phyloP scores from a whole-genome alignment of 805 yeast species.

The Wickerhamiella qilinensis region DNA sequence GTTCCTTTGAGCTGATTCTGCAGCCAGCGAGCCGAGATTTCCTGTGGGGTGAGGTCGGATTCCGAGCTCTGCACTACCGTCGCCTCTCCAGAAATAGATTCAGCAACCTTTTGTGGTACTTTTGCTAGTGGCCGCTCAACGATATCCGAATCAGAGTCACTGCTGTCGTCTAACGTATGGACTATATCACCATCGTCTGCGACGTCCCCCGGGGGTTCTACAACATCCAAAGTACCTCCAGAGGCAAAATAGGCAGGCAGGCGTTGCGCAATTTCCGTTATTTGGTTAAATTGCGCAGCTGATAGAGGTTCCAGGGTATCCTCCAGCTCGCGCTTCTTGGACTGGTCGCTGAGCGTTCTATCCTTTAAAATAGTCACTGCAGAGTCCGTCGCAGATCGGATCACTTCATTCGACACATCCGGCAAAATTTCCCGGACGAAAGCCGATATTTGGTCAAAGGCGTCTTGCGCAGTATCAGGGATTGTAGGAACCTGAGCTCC shows the following conservation, averaged over 20 bases:
- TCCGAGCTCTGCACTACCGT: no score
- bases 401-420: conserved; percentile 62
- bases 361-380: conserved; percentile 38
- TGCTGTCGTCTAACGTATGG: conserved; percentile 14
- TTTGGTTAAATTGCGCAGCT: conserved; percentile 31
- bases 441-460: conserved; percentile 33
- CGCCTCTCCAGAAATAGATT: no score
- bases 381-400: conserved; percentile 45
- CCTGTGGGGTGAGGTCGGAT: conserved; percentile 22
- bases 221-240: conserved; percentile 18
- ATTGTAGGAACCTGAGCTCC: not conserved
- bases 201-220: conserved; percentile 15
- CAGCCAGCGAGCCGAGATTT: conserved; percentile 37
- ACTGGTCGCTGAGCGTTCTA: conserved; percentile 27
- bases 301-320: conserved; percentile 31
- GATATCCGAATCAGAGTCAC: conserved; percentile 10
- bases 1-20: conserved; percentile 23
- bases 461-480: not conserved
- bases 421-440: conserved; percentile 44
- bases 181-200: conserved; percentile 19
- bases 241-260: conserved; percentile 19
- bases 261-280: conserved; percentile 28
- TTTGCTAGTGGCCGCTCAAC: conserved; percentile 8
- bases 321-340: conserved; percentile 35
- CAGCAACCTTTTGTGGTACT: no score